Conservation (phyloP, 2,329 filamentous ascomycete genomes). For the Sporothrix brasiliensis region DNA sequence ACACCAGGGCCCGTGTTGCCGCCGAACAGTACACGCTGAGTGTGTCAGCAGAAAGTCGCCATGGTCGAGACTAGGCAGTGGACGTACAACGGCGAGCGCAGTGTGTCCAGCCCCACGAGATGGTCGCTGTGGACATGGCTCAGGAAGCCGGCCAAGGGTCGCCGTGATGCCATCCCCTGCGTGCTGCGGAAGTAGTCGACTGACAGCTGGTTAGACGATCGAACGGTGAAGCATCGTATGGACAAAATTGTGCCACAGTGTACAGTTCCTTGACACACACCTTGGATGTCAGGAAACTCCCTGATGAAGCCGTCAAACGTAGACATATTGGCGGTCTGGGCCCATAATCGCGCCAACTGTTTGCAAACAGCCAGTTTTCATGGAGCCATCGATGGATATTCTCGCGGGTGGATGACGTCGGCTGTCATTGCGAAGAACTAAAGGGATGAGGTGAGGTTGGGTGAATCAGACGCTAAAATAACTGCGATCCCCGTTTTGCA, state of each 20-base stretch:
- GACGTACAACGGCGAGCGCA: conserved; percentile 71
- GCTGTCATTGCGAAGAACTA: too few relatives aligned
- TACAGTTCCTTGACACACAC: conserved; percentile 7
- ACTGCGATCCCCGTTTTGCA: background rate
- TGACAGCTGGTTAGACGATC: conserved; percentile 40
- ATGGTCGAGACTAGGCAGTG: background rate
- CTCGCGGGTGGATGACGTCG: background rate
- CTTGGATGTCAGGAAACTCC: conserved; percentile 33
- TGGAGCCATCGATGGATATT: background rate
- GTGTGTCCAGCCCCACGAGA: conserved; percentile 74
- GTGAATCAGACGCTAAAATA: background rate
- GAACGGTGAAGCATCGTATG: too few relatives aligned
- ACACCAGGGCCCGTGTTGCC: conserved; percentile 77
- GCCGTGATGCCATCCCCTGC: conserved; percentile 50
- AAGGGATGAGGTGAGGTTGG: background rate
- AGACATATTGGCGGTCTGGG: conserved; percentile 27
- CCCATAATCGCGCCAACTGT: background rate
- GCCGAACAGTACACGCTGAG: conserved; percentile 80
- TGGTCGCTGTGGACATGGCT: conserved; percentile 95
- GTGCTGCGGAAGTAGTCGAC: conserved; percentile 77
- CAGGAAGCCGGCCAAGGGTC: conserved; percentile 81
- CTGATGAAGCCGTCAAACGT: conserved; percentile 31
- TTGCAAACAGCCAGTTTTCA: background rate
- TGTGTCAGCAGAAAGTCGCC: background rate
- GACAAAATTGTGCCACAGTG: background rate